Base-by-base conservation (phyloP, 805 yeast genomes). In the Kodamaea hsintzibuensis region DNA sequence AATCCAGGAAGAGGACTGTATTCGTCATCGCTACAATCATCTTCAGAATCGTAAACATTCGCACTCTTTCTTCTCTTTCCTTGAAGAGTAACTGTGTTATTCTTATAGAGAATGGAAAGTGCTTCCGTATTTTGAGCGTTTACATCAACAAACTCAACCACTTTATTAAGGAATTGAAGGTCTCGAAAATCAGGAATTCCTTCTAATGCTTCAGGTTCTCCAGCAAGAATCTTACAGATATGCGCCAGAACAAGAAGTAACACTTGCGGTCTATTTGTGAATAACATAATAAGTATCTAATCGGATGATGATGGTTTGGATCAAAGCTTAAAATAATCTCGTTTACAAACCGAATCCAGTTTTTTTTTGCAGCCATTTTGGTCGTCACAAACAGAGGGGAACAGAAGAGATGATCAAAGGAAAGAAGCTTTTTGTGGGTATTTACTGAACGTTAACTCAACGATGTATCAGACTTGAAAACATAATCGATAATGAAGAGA, bases 301-400 rank as follows among this genome's bases (percentile, higher is more conserved):
- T 22, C 6, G 25, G 25, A 22, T 6, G 3, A 22, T 22, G 6
- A 6, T 35, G 43, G 16, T 33, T 8, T 16, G 38, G 10, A 17
- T 16, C 3, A 16, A n/a, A 44, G 35, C 25, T 16, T 47, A 25
- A 39, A 22, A 47, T 8, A 10, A 27, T 13, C 9, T 12, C 27
- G 30, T 48, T 27, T 17, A 48, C 50, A 48, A 48, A 48, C 42
- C 18, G 12, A n/a, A 37, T 22, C 25, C 35, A 30, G 13, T 30
- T 30, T 25, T 7, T n/a, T 48, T 48, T 48, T 42, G 51, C 51
- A 48, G 51, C 51, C 51, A 37, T 17, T 17, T 48, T 38, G 50
- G 3, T 7, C 6, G 27, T 33, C 50, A 47, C 50, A 47, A 47
- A 47, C 14, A n/a, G 47, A 19, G 22, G 17, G 8, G 38, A 35